A percentile compares a stretch with the other conserved stretches of the same genome.
These are phyloP conservation scores for Filosporella fistucella DNA, from an alignment of 495 filamentous ascomycete species.

Conservation along the genomic window DNA sequence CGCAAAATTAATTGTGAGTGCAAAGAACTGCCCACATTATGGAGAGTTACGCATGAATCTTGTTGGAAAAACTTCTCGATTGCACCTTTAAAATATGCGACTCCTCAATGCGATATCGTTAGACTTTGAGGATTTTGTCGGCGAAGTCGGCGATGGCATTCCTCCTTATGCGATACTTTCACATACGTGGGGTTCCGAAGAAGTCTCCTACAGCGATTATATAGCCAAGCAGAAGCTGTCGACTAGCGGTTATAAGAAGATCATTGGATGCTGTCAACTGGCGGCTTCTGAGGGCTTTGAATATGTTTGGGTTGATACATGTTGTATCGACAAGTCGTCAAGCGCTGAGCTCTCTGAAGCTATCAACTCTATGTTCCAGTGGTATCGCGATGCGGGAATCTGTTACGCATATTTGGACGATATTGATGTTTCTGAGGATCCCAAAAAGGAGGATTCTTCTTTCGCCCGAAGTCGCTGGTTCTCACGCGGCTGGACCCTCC, in stretches of 20 bases:
- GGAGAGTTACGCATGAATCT: too few relatives aligned
- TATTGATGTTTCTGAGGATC: neutral
- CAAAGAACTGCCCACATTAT: too few relatives aligned
- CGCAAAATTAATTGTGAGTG: too few relatives aligned
- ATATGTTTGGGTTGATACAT: conserved; percentile 38
- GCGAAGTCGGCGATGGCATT: neutral
- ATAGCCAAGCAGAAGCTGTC: neutral
- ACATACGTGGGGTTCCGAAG: conserved; percentile 25
- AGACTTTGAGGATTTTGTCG: neutral
- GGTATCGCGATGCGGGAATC: neutral
- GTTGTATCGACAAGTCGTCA: conserved; percentile 29
- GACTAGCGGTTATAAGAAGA: neutral
- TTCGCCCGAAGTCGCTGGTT: conserved; percentile 1
- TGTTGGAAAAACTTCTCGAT: too few relatives aligned
- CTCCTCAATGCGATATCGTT: neutral
- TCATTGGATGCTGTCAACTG: conserved; percentile 14
- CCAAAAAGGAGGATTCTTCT: neutral
- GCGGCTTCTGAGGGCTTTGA: conserved; percentile 18
- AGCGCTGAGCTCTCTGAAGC: conserved; percentile 33
- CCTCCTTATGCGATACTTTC: conserved; percentile 27
- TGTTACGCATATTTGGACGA: conserved; percentile 23
- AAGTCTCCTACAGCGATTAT: conserved; percentile 23
- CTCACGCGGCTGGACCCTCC: conserved; percentile 20
- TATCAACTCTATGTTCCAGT: neutral
- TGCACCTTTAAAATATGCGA: neutral